These are phyloP conservation scores for Oidiodendron maius DNA, from an alignment of 495 filamentous ascomycete species.

Conservation along the genomic window DNA sequence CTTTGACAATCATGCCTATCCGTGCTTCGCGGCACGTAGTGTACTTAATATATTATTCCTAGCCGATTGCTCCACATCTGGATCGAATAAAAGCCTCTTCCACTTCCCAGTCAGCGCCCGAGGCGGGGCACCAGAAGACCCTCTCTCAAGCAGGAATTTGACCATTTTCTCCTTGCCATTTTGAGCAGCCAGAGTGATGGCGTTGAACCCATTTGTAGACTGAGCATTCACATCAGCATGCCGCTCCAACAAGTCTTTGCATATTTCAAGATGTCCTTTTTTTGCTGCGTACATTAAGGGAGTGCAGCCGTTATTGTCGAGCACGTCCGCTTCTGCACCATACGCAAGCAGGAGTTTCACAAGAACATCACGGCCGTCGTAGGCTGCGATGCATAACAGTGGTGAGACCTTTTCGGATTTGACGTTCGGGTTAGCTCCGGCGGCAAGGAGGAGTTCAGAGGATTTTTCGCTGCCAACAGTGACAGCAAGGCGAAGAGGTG, in stretches of 20 bases:
- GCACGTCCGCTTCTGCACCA: background rate
- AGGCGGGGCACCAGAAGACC: background rate
- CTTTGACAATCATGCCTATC: too few relatives aligned
- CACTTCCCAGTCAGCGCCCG: background rate
- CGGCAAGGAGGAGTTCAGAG: background rate
- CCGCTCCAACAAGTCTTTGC: background rate
- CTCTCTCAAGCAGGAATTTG: background rate
- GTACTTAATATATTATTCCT: too few relatives aligned
- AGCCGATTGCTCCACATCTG: too few relatives aligned
- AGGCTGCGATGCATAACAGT: background rate
- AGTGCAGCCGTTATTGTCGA: background rate
- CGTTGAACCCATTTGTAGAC: background rate
- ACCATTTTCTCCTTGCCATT: background rate
- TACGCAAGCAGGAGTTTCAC: background rate
- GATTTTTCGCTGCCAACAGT: background rate
- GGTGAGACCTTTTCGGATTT: background rate
- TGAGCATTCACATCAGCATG: background rate
- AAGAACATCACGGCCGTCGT: background rate
- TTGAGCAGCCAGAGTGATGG: background rate
- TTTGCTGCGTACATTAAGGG: background rate
- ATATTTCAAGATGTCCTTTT: background rate
- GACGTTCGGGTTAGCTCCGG: background rate
- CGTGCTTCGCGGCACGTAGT: too few relatives aligned
- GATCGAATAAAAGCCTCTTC: too few relatives aligned
- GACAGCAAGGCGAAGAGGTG: background rate